Base-by-base conservation (phyloP, 441 rosid species). In the Jatropha multifida region DNA sequence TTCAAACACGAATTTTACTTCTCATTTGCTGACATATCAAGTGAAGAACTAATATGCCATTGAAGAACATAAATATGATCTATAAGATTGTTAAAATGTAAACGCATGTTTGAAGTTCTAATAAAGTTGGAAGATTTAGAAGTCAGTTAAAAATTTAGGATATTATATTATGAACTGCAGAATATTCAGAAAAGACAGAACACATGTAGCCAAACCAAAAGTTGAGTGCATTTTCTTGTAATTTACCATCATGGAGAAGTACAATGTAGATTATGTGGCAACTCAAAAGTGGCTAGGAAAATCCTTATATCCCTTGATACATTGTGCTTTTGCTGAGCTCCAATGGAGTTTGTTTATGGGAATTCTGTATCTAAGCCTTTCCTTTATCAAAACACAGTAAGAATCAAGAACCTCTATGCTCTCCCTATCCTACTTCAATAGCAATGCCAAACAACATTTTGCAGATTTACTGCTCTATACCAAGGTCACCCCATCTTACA, bases 401-500 rank as follows among this genome's bases (percentile, higher is more conserved):
- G 59, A 61, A 32, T 15, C 17, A 62, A 11, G 7, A 32, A 60
- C 11, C 13, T 61, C 2, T 8, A 2, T 14, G 27, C 44, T 48
- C 59, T n/a, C 6, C n/a, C 20, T 76, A 70, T 76, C 65, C 74
- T 54, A 64, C 20, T 14, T 17, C 67, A 15, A n/a, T 38, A 4
- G 15, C 8, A 18, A 56, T 18, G 63, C 62, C 11, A 62, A 66
- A 26, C n/a, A 14, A 58, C 52, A 38, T 58, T 61, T 42, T 10
- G 26, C 20, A 32, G n/a, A 49, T 23, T 65, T 71, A 74, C 62
- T 74, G 81, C 32, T 78, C 84, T 63, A 72, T 10, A 44, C 89
- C 81, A 3, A 94, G 78, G 73, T 92, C 98, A 17, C 97, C 98
- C 98, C 98, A 94, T 40, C 88, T 90, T 61, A 94, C 95, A 12